phyloP scores from a whole-genome alignment of 352 stramenopile species.

The Thalassiosira hispida region DNA sequence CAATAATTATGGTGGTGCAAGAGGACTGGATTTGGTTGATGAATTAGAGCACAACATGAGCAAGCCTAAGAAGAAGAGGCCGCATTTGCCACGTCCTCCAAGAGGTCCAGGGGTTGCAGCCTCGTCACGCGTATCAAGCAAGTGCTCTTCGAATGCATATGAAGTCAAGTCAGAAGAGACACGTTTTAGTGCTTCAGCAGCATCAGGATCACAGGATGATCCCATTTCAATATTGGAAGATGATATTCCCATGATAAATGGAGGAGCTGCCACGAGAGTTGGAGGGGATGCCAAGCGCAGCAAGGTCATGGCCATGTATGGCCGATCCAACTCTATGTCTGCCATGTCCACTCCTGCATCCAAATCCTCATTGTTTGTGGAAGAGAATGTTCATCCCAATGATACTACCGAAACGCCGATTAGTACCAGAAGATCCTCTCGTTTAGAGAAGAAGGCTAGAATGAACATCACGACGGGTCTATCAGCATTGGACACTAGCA shows the following conservation, averaged over 20 bases:
- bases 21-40: neutral
- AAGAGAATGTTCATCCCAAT: conserved; percentile 57
- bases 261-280: neutral
- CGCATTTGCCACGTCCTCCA: neutral
- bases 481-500: neutral
- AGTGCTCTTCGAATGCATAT: neutral
- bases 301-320: conserved; percentile 13
- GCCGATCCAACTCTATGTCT: neutral
- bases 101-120: neutral
- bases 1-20: neutral
- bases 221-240: too few species aligned
- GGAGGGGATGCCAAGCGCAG: conserved; percentile 14
- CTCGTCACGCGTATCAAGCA: neutral
- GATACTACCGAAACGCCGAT: neutral
- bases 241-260: too few species aligned
- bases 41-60: neutral
- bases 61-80: conserved; percentile 14
- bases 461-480: neutral
- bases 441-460: conserved; percentile 4
- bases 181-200: neutral
- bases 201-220: too few species aligned
- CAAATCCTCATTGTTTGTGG: conserved; percentile 15
- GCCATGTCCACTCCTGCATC: neutral
- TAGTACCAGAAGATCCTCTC: conserved; percentile 24
- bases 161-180: neutral